Evolutionary conservation across 306 rosid species (phyloP).

Genomic region (Benincasa hispida): DNA sequence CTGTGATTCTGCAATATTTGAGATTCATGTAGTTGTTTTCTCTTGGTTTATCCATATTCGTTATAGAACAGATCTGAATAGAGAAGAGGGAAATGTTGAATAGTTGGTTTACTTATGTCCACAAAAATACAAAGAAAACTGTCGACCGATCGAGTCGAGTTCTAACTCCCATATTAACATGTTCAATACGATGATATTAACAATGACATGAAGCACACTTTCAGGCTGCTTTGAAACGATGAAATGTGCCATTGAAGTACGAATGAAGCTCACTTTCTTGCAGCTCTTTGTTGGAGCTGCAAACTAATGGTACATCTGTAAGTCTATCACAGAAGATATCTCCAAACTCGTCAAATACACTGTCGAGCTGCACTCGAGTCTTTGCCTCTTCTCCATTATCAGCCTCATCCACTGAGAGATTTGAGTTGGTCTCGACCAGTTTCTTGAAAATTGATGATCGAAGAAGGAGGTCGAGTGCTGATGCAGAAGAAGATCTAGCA

Average conservation of each 20-base stretch:
- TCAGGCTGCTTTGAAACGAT: conserved; percentile 4
- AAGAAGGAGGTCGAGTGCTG: conserved; percentile 56
- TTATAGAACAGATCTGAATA: neutral
- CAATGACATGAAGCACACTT: neutral
- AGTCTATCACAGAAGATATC: conserved; percentile 35
- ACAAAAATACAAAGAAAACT: neutral
- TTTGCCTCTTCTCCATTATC: conserved; percentile 34
- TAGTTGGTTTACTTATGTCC: neutral
- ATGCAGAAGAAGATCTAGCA: conserved; percentile 41
- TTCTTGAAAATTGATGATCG: conserved; percentile 55
- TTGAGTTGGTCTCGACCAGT: conserved; percentile 48
- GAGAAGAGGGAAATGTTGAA: neutral
- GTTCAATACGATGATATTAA: neutral
- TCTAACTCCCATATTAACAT: neutral
- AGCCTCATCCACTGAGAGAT: conserved; percentile 29
- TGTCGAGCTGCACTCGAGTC: conserved; percentile 19
- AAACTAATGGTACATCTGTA: conserved; percentile 31
- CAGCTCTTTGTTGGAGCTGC: conserved; percentile 25
- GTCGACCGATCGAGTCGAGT: neutral
- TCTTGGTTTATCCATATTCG: neutral
- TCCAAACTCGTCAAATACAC: conserved; percentile 30
- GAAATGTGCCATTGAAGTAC: conserved; percentile 15
- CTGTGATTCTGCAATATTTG: neutral
- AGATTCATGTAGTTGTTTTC: neutral
- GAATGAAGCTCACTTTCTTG: conserved; percentile 41